Conservation (phyloP, 2,329 filamentous ascomycete genomes). For the Verticillium albo-atrum region DNA sequence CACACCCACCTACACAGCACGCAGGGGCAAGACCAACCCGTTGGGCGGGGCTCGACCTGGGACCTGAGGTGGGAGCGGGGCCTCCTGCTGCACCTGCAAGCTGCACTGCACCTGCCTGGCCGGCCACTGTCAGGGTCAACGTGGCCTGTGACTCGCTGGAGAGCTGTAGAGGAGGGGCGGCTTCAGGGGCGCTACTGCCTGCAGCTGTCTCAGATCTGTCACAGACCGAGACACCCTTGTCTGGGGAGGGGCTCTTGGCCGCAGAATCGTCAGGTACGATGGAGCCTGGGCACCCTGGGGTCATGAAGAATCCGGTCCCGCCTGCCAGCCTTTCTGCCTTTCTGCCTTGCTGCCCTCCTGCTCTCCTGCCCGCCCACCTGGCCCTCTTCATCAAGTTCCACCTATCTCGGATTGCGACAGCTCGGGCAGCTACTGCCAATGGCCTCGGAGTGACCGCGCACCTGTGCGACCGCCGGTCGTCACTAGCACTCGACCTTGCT, state of each 20-base stretch:
- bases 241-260: not conserved
- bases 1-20: too few relatives aligned
- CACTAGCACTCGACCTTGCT: not conserved
- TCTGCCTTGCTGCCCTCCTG: not conserved
- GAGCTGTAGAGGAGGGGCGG: constrained; percentile 14
- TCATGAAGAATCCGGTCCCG: not conserved
- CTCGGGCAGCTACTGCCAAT: not conserved
- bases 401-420: not conserved
- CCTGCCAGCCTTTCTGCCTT: not conserved
- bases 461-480: not conserved
- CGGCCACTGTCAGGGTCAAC: not conserved
- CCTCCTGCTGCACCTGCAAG: not conserved
- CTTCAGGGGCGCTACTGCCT: constrained; percentile 16
- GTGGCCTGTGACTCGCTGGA: not conserved
- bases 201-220: constrained; percentile 38
- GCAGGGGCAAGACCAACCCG: not conserved
- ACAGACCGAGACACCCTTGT: constrained; percentile 24
- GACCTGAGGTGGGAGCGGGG: not conserved
- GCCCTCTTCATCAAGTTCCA: not conserved
- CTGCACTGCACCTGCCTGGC: not conserved
- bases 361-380: not conserved
- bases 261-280: not conserved
- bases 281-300: not conserved
- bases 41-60: not conserved
- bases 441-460: not conserved